Base-by-base conservation (phyloP, 345 rosid species). In the Bruguiera gymnorhiza region DNA sequence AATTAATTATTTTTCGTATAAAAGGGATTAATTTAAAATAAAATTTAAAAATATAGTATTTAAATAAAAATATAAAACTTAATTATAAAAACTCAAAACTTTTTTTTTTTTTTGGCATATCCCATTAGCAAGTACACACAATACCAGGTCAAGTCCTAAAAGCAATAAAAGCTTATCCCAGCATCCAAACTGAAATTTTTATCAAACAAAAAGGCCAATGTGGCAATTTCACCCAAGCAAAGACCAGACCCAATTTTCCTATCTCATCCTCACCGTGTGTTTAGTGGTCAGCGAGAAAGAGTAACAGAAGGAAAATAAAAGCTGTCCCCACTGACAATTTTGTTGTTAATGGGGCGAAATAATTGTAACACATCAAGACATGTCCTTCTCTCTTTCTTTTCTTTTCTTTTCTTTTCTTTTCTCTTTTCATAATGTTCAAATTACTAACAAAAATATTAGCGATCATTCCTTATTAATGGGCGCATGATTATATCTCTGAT, bases 291-390 rank as follows among this genome's bases (percentile, higher is more conserved):
- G 34, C 24, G 53, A 59, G 34, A n/a, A 66, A 50, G 27, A 16
- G 52, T 54, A 26, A 53, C 43, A 48, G 30, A 24, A 61, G 26
- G 63, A 51, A 62, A 53, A 79, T 72, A 78, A 76, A 72, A 72
- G 54, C 64, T 83, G 86, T 80, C 82, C 85, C 83, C 83, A 81
- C 83, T 24, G 7, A 39, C 15, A 39, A 39, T 71, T 59, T 30
- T 62, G 8, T 15, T 39, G 55, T 78, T 61, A 51, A 69, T 57
- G 66, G 67, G 51, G 51, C 2, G 43, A 32, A 70, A 53, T 51
- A 62, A 76, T 55, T 55, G 59, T 13, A 67, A 62, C 58, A 67
- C 61, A 21, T 53, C 67, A 31, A 30, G 34, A 39, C 46, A 2
- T 55, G 31, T 13, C 23, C 36, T 31, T 55, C 15, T 2, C 0